phyloP scores from a whole-genome alignment of 106 monocot species.

The Agapanthus africanus region DNA sequence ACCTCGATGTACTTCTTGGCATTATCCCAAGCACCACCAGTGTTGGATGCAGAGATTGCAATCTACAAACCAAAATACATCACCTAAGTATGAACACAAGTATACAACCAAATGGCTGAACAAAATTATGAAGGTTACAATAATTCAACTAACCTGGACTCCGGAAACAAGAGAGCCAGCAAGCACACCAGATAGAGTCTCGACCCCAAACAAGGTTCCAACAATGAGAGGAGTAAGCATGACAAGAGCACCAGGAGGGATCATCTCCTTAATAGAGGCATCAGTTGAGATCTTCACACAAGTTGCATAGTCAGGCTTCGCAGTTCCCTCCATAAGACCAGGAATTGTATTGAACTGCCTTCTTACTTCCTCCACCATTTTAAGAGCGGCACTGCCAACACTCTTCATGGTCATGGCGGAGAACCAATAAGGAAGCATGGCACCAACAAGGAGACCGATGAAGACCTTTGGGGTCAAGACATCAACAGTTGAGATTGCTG shows the following conservation, averaged over 20 bases:
- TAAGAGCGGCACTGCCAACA: constrained; percentile 66
- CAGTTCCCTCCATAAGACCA: constrained; percentile 68
- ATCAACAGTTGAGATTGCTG: constrained; percentile 32
- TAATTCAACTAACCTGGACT: constrained; percentile 34
- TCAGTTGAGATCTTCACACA: constrained; percentile 81
- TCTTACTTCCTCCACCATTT: constrained; percentile 83
- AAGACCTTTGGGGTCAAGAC: constrained; percentile 44
- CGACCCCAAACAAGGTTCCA: constrained; percentile 69
- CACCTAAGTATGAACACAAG: too few species aligned
- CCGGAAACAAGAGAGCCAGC: constrained; percentile 69
- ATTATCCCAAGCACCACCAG: constrained; percentile 83
- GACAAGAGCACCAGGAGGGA: constrained; percentile 73
- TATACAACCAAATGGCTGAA: too few species aligned
- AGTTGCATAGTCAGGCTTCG: constrained; percentile 70
- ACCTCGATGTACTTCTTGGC: constrained; percentile 91
- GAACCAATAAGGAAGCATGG: constrained; percentile 53
- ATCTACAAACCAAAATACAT: constrained; percentile 34
- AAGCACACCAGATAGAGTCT: constrained; percentile 70
- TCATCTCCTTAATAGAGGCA: constrained; percentile 89
- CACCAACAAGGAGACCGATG: constrained; percentile 43
- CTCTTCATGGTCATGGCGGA: constrained; percentile 60
- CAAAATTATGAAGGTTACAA: too few species aligned
- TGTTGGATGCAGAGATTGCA: constrained; percentile 80
- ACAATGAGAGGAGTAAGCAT: constrained; percentile 80
- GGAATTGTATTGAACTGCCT: constrained; percentile 69